Evolutionary conservation across 1,284 basidiomycete genomes (phyloP), one percentile per base, ranked within the genome.

Genomic region (Peniophora sp.): DNA sequence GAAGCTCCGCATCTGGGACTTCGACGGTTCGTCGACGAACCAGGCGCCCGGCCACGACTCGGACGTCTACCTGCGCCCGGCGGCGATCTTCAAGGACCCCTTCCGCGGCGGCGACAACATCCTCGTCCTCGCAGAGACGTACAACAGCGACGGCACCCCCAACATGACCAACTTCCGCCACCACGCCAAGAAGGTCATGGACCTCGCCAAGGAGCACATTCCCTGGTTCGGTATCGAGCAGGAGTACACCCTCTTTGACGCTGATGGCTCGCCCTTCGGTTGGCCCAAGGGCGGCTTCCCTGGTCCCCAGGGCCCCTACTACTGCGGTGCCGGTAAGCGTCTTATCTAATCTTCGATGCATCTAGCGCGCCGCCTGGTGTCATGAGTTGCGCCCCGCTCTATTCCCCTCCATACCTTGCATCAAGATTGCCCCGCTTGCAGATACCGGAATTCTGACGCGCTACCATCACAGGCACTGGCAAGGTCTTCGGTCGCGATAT

Each of bases 241-340:
- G 73, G 96, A 99, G 70, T 99, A 98, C 79, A 97, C 97, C 61
- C 87, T 99, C 61, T 92, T 99, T 63, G 95, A 94, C 68, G 79
- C 78, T 61, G 96, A 99, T 65, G 95, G 89, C 61, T 77, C 79
- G 56, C 96, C 97, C 51, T 92, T 79, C 70, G 95, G 93, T 55
- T 99, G 97, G 97, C 94, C 97, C 66, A 92, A 92, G 75, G 92
- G 93, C 61, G 97, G 97, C 73, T 99, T 98, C 89, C 97, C 97
- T 57, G 97, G 91, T 65, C 96, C 97, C 58, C 97, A 99, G 72
- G 97, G 97, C 56, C 97, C 97, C 49, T 99, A 99, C 75, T 99
- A 99, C 78, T 99, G 97, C 67, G 97, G 97, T 80, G 96, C 96
- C 70, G 96, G 96, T 89, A 70, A 66, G 82, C 74, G 34, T 41